Evolutionary conservation across 371 early-diverging fungal genomes (phyloP).

Genomic region (Rhizopus microsporus): DNA sequence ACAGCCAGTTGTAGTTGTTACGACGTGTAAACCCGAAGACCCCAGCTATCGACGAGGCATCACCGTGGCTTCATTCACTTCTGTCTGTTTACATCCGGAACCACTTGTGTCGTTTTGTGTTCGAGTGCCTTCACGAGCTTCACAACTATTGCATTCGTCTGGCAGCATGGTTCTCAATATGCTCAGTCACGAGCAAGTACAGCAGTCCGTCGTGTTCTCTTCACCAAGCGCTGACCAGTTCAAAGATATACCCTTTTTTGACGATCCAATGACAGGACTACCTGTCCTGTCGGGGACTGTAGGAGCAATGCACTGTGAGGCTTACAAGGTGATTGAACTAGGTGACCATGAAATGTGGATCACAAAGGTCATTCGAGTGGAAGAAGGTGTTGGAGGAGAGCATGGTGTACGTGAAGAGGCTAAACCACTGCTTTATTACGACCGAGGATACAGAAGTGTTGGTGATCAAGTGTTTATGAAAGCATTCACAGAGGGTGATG

Average conservation of each 20-base stretch:
- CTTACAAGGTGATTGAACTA: slow-evolving; percentile 45
- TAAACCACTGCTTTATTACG: slow-evolving; percentile 66
- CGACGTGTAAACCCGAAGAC: slow-evolving; percentile 47
- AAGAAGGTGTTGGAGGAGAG: slow-evolving; percentile 57
- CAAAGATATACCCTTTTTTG: slow-evolving; percentile 51
- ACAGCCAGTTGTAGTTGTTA: slow-evolving; percentile 63
- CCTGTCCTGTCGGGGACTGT: slow-evolving; percentile 65
- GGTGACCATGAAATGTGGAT: slow-evolving; percentile 77
- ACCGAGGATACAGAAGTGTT: slow-evolving; percentile 63
- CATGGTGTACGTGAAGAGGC: slow-evolving; percentile 45
- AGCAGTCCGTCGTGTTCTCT: slow-evolving; percentile 65
- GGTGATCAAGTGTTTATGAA: slow-evolving; percentile 63
- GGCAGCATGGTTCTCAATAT: slow-evolving; percentile 68
- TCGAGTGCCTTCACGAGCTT: slow-evolving; percentile 64
- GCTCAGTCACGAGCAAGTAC: slow-evolving; percentile 57
- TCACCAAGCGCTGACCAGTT: slow-evolving; percentile 59
- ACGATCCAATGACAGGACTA: slow-evolving; percentile 53
- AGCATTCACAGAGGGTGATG: slow-evolving; percentile 42
- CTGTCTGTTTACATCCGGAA: slow-evolving; percentile 66
- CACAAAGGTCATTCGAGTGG: slow-evolving; percentile 57
- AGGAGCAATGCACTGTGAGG: slow-evolving; percentile 65
- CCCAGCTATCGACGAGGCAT: slow-evolving; percentile 57
- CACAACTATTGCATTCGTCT: slow-evolving; percentile 54
- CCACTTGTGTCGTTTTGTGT: slow-evolving; percentile 70
- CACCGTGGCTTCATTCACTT: slow-evolving; percentile 71